These are phyloP conservation scores for Canavalia ensiformis DNA, from an alignment of 306 rosid genomes.

Conservation along the genomic window DNA sequence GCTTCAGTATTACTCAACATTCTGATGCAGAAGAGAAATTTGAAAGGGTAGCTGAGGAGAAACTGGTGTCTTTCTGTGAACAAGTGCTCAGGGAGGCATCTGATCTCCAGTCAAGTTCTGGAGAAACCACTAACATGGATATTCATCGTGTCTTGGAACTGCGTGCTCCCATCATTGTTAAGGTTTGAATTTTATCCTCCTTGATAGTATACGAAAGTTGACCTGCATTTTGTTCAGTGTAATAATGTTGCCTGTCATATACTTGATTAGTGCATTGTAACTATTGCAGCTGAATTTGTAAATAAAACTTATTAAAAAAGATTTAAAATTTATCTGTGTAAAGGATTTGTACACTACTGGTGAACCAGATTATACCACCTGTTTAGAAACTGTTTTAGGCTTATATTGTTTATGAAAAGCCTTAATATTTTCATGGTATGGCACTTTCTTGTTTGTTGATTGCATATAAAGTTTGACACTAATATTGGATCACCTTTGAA, in stretches of 20 bases:
- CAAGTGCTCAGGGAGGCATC: constrained; percentile 97
- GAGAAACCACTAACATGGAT: constrained; percentile 85
- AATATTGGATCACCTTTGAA: neutral
- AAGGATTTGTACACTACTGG: neutral
- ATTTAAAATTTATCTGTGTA: neutral
- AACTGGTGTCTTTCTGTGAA: constrained; percentile 89
- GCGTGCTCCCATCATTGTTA: constrained; percentile 90
- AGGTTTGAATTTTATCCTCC: constrained; percentile 61
- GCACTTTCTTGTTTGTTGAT: constrained; percentile 16
- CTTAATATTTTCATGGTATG: neutral
- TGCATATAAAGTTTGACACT: constrained; percentile 5
- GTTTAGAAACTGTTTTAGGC: constrained; percentile 18
- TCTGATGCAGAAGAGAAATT: constrained; percentile 71
- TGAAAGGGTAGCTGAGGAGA: constrained; percentile 88
- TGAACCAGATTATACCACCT: neutral
- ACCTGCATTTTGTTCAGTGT: constrained; percentile 23
- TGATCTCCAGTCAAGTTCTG: constrained; percentile 84
- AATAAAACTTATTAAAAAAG: neutral
- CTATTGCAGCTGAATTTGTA: constrained; percentile 8
- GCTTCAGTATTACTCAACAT: constrained; percentile 49
- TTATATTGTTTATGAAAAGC: constrained; percentile 25
- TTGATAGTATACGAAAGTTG: constrained; percentile 24
- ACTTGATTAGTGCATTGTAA: constrained; percentile 24
- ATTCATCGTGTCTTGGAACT: constrained; percentile 89
- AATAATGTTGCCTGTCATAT: constrained; percentile 15